phyloP scores from a whole-genome alignment of 345 rosid species.

The Bretschneidera sinensis region DNA sequence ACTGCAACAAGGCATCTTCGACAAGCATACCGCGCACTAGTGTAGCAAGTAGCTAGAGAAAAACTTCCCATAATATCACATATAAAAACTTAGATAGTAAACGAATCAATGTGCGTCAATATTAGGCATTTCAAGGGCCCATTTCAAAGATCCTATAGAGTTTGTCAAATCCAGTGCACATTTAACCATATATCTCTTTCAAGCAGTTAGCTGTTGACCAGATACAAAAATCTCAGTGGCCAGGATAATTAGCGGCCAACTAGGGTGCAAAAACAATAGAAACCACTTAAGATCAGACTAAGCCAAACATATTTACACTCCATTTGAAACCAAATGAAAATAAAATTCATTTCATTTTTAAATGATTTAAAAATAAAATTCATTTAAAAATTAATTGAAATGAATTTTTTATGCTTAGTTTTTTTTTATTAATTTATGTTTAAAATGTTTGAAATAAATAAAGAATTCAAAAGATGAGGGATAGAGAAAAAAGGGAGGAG shows the following conservation, averaged over 20 bases:
- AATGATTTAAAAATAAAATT: too few species aligned
- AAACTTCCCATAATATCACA: not conserved
- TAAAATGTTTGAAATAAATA: too few species aligned
- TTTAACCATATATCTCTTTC: not conserved
- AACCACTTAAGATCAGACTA: not conserved
- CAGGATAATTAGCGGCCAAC: not conserved
- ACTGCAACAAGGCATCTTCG: constrained; percentile 91
- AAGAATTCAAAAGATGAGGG: too few species aligned
- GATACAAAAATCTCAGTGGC: too few species aligned
- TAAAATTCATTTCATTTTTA: too few species aligned
- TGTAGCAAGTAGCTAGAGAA: constrained; percentile 34
- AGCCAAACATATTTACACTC: too few species aligned
- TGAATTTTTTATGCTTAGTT: too few species aligned
- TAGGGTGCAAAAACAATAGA: not conserved
- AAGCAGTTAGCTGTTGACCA: not conserved
- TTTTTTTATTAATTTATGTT: too few species aligned
- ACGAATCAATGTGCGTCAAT: not conserved
- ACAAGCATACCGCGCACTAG: constrained; percentile 94
- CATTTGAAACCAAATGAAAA: too few species aligned
- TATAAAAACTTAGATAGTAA: not conserved
- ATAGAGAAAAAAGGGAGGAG: too few species aligned
- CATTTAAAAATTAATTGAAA: too few species aligned
- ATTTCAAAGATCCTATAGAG: not conserved
- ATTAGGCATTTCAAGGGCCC: not conserved
- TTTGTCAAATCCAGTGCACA: not conserved